Evolutionary conservation across 768 basidiomycete species (phyloP), one percentile per base, ranked within the genome.

Genomic region (Amyloporia xantha): DNA sequence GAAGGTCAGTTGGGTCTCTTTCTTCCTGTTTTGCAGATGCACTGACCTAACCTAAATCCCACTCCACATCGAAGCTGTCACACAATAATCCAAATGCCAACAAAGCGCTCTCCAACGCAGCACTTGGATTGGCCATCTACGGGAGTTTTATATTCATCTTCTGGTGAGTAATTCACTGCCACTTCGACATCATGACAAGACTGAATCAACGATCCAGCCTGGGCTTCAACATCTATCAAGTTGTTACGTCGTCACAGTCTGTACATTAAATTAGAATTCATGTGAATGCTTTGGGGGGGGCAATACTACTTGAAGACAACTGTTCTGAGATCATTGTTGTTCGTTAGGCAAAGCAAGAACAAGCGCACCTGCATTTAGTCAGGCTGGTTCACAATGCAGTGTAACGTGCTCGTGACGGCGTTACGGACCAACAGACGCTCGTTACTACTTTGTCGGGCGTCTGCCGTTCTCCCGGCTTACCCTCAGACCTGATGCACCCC

Each of bases 101-200:
- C 56, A 68, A 66, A 44, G 56, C 74, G 52, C 77, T 88, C 56
- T 73, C 73, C 50, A 81, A 71, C 41, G 77, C 82, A 19, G 73
- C 82, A 1, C 66, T 93, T 38, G 84, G 69, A 11, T 66, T 97
- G 51, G 74, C 79, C 19, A 63, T 78, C 10, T 97, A 96, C 62
- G 94, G 94, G 12, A 65, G 71, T 26, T 76, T 73, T 59, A 78
- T 97, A 28, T 90, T 92, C 66, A 73, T 87, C 20, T 91, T 94
- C 67, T 96, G 93, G 92, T 93, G 60, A 59, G 91, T n/a, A n/a
- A 20, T 20, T 21, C 21, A 17, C n/a, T 15, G 20, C 21, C 19
- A 20, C 23, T 33, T 4, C 2, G n/a, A n/a, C n/a, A n/a, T n/a
- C n/a, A n/a, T n/a, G n/a, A n/a, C n/a, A n/a, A n/a, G n/a, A n/a